Evolutionary conservation across 2,329 filamentous ascomycete species (phyloP).

Genomic region (Microdochium trichocladiopsis): DNA sequence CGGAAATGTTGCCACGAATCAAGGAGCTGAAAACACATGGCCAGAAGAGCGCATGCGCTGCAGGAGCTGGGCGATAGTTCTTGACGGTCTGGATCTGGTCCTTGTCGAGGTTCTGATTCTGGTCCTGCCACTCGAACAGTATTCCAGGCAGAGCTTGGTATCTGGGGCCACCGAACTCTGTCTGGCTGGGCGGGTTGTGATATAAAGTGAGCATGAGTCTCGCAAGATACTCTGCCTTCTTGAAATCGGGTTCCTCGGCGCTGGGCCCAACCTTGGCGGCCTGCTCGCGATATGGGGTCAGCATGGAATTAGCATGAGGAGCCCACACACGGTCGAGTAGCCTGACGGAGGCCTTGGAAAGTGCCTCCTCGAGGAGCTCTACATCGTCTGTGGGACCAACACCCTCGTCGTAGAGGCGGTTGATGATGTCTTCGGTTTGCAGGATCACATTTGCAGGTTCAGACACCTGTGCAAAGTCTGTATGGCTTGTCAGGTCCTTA

Average conservation of each 20-base stretch:
- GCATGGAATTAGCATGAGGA: constrained; percentile 40
- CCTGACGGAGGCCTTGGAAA: constrained; percentile 44
- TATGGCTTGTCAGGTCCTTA: constrained; percentile 57
- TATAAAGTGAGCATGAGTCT: constrained; percentile 72
- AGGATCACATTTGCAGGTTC: constrained; percentile 70
- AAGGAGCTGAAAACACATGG: constrained; percentile 69
- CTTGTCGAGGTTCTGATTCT: constrained; percentile 65
- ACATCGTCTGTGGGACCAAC: constrained; percentile 48
- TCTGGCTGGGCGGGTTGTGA: constrained; percentile 47
- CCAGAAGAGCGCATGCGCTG: constrained; percentile 76
- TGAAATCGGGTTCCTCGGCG: constrained; percentile 52
- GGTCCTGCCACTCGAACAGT: constrained; percentile 76
- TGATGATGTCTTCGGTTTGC: constrained; percentile 65
- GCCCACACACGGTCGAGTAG: constrained; percentile 49
- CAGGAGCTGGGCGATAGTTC: constrained; percentile 62
- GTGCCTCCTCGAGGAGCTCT: constrained; percentile 46
- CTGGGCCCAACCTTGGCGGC: constrained; percentile 59
- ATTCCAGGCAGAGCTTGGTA: constrained; percentile 62
- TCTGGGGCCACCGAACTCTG: constrained; percentile 27
- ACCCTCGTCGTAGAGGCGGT: constrained; percentile 56
- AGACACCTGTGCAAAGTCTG: constrained; percentile 50
- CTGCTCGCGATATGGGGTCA: constrained; percentile 43
- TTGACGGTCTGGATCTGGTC: constrained; percentile 59
- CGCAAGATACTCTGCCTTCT: constrained; percentile 74
- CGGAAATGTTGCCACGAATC: constrained; percentile 66